phyloP scores from a whole-genome alignment of 1,284 basidiomycete species.

The Earliella scabrosa region DNA sequence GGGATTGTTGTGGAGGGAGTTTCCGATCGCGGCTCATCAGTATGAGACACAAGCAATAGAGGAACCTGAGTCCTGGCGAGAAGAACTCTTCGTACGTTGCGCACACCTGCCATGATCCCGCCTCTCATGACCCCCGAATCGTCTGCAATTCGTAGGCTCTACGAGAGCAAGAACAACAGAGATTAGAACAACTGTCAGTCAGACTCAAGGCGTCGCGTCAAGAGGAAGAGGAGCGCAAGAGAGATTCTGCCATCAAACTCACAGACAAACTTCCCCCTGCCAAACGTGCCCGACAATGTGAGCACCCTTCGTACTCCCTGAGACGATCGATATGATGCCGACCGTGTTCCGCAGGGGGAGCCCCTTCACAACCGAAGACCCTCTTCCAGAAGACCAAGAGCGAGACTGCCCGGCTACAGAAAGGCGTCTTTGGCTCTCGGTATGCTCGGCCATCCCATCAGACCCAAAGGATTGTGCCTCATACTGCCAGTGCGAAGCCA shows the following conservation, averaged over 20 bases:
- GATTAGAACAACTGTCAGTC: constrained; percentile 60
- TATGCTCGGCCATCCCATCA: constrained; percentile 53
- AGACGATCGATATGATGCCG: not conserved
- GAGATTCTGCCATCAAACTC: constrained; percentile 70
- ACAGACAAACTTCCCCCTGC: constrained; percentile 66
- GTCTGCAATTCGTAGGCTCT: not conserved
- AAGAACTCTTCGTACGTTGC: constrained; percentile 66
- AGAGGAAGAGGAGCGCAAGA: constrained; percentile 73
- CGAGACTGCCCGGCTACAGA: constrained; percentile 70
- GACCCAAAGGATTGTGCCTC: constrained; percentile 45
- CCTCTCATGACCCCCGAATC: not conserved
- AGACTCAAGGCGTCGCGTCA: constrained; percentile 65
- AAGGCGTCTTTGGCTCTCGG: constrained; percentile 57
- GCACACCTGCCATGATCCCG: not conserved
- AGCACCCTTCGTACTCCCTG: too few species aligned
- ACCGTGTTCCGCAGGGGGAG: constrained; percentile 45
- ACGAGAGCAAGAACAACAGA: constrained; percentile 27
- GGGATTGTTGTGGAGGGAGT: constrained; percentile 60
- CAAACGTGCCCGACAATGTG: constrained; percentile 52
- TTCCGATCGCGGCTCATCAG: constrained; percentile 54
- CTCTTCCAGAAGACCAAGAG: constrained; percentile 76
- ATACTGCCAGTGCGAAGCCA: constrained; percentile 37
- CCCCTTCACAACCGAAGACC: constrained; percentile 57
- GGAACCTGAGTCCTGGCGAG: constrained; percentile 67
- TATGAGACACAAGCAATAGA: constrained; percentile 42